These are phyloP conservation scores for Verbena officinalis DNA, from an alignment of 257 asterid species.

Conservation along the genomic window DNA sequence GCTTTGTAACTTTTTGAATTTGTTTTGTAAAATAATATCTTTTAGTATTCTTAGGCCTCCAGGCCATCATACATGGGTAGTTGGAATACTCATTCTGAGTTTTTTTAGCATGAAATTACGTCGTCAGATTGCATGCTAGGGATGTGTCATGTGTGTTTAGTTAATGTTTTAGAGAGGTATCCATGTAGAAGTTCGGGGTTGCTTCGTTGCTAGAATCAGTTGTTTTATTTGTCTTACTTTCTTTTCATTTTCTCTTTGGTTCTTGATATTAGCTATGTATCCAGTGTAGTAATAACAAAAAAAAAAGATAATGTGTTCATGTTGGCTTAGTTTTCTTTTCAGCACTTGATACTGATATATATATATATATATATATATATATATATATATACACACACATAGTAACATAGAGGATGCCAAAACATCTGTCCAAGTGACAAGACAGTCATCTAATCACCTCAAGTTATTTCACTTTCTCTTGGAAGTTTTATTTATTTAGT, in stretches of 20 bases:
- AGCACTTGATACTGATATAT: not conserved
- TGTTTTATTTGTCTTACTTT: too few species aligned
- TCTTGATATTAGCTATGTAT: not conserved
- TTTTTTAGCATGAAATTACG: not conserved
- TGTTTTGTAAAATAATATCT: not conserved
- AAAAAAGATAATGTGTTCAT: too few species aligned
- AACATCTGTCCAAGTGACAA: not conserved
- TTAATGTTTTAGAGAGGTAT: not conserved
- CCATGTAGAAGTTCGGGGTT: not conserved
- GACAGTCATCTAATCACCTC: too few species aligned
- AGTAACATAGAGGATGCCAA: not conserved
- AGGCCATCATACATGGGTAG: not conserved
- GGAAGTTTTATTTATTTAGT: conserved; percentile 2
- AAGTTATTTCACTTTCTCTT: not conserved
- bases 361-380: too few species aligned
- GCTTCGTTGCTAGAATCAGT: too few species aligned
- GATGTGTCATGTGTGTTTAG: not conserved
- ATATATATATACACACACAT: not conserved
- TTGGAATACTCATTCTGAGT: not conserved
- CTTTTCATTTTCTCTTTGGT: not conserved
- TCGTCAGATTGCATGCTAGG: not conserved
- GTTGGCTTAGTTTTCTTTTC: not conserved
- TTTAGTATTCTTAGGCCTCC: not conserved
- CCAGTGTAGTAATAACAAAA: not conserved
- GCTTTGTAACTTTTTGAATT: not conserved